These are phyloP conservation scores for Candida cerambycidarum DNA, from an alignment of 805 yeast genomes.

Conservation along the genomic window DNA sequence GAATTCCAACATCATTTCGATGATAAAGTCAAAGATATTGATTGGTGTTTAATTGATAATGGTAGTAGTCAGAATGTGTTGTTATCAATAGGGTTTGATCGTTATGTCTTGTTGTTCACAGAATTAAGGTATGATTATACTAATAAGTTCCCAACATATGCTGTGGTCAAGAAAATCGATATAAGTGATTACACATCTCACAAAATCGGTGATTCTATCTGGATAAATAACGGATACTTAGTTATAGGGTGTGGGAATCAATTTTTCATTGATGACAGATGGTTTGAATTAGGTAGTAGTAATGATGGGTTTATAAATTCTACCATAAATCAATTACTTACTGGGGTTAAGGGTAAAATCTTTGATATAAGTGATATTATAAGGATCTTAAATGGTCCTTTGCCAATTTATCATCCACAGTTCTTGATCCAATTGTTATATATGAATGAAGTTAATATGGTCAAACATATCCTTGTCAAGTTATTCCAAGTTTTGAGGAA, in stretches of 20 bases:
- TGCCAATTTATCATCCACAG: slow-evolving; percentile 91
- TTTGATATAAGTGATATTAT: slow-evolving; percentile 65
- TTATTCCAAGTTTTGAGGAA: slow-evolving; percentile 53
- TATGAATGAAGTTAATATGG: slow-evolving; percentile 56
- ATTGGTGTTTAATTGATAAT: slow-evolving; percentile 71
- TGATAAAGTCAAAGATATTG: slow-evolving; percentile 61
- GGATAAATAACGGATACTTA: slow-evolving; percentile 78
- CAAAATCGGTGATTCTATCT: slow-evolving; percentile 81
- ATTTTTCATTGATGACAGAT: slow-evolving; percentile 75
- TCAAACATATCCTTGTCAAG: slow-evolving; percentile 53
- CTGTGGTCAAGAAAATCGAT: slow-evolving; percentile 71
- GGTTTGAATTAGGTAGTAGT: slow-evolving; percentile 33
- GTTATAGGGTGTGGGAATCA: slow-evolving; percentile 91
- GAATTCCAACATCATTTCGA: slow-evolving; percentile 56
- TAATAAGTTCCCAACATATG: slow-evolving; percentile 72
- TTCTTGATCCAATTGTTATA: slow-evolving; percentile 73
- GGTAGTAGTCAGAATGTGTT: slow-evolving; percentile 47
- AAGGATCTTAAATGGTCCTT: slow-evolving; percentile 79
- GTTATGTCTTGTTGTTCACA: slow-evolving; percentile 65
- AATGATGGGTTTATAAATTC: slow-evolving; percentile 46
- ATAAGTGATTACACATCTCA: slow-evolving; percentile 73
- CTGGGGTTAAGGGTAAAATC: slow-evolving; percentile 24
- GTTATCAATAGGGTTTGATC: slow-evolving; percentile 74
- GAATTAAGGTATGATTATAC: slow-evolving; percentile 90
- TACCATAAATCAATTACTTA: slow-evolving; percentile 43